phyloP scores from a whole-genome alignment of 2,329 filamentous ascomycete genomes.

The Paraphaeosphaeria sporulosa region DNA sequence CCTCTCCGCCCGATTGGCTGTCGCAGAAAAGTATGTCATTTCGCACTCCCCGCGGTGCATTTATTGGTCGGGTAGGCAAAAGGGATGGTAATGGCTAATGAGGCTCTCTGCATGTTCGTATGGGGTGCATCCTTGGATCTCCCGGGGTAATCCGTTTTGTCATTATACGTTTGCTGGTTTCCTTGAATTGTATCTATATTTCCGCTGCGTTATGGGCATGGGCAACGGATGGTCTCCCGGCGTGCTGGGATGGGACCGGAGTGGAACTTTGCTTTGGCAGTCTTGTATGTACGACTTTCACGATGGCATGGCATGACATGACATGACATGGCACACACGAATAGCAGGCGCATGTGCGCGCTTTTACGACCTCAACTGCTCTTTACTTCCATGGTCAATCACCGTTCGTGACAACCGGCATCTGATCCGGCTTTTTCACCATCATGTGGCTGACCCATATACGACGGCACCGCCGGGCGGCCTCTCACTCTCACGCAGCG shows the following conservation, averaged over 20 bases:
- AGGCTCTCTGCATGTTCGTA: conserved; percentile 21
- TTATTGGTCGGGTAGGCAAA: conserved; percentile 23
- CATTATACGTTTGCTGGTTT: background rate
- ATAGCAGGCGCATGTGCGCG: conserved; percentile 11
- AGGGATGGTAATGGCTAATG: conserved; percentile 13
- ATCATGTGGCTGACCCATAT: conserved; percentile 21
- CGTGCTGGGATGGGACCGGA: conserved; percentile 6
- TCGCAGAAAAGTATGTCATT: background rate
- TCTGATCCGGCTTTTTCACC: conserved; percentile 16
- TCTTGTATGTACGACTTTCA: conserved; percentile 11
- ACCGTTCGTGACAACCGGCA: conserved; percentile 9
- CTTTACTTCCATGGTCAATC: background rate
- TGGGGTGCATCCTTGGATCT: background rate
- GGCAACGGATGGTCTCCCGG: conserved; percentile 9
- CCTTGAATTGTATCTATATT: conserved; percentile 18
- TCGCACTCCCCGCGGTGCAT: conserved; percentile 1
- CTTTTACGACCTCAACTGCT: background rate
- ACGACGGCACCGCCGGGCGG: conserved; percentile 8
- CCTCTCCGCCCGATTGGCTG: background rate
- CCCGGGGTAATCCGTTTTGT: background rate
- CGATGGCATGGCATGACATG: conserved; percentile 3
- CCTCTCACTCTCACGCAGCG: background rate
- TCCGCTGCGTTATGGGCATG: conserved; percentile 17
- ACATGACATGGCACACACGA: conserved; percentile 2
- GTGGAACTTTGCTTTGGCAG: background rate